phyloP scores from a whole-genome alignment of 495 filamentous ascomycete species.

The Hypoxylon rickii region DNA sequence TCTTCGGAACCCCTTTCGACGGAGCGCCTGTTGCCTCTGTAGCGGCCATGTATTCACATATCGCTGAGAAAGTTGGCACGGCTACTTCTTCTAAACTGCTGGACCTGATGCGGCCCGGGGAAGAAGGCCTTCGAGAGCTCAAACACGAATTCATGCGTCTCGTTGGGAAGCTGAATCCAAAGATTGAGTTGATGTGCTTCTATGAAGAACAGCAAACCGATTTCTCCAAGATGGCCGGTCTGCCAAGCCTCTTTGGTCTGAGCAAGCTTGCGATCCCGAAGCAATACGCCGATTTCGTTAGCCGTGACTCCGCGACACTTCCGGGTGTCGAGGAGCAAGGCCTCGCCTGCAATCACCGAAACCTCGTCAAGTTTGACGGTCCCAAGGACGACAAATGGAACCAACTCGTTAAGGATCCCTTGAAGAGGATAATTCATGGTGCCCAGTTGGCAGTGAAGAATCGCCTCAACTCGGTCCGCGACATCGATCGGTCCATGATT shows the following conservation, averaged over 20 bases:
- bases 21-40: constrained; percentile 36
- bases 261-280: constrained; percentile 33
- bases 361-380: constrained; percentile 43
- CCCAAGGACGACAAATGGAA: constrained; percentile 39
- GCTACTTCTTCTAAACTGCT: constrained; percentile 38
- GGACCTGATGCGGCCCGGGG: constrained; percentile 41
- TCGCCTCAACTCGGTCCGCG: constrained; percentile 39
- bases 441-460: constrained; percentile 42
- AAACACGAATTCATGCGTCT: constrained; percentile 41
- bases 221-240: constrained; percentile 33
- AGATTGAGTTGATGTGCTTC: constrained; percentile 38
- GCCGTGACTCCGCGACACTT: constrained; percentile 43
- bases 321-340: constrained; percentile 36
- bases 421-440: constrained; percentile 40
- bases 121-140: constrained; percentile 39
- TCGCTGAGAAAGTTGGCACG: constrained; percentile 35
- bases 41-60: constrained; percentile 37
- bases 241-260: constrained; percentile 31
- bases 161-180: constrained; percentile 34
- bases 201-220: constrained; percentile 42
- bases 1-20: constrained; percentile 46
- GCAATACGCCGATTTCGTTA: constrained; percentile 38
- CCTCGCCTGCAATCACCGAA: constrained; percentile 40
- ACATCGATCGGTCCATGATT: constrained; percentile 38
- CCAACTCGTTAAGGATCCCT: constrained; percentile 37